Conservation (phyloP, 139 green algal species). For the Chlamydomonas asymmetrica region DNA sequence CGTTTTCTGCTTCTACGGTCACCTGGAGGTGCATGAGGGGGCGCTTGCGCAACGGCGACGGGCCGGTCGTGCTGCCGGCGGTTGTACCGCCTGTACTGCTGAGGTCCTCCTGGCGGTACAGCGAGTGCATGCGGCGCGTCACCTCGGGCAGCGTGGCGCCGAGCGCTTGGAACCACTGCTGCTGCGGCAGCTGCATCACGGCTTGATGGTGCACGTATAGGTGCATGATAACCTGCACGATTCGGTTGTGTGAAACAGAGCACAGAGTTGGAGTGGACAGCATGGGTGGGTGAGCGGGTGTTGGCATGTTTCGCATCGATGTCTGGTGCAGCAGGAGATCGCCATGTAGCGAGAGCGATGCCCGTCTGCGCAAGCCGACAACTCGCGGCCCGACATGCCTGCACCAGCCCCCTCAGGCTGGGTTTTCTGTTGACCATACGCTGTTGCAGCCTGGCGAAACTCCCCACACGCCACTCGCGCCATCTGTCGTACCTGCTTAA, state of each 20-base stretch:
- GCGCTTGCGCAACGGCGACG: neutral
- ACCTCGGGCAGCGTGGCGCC: neutral
- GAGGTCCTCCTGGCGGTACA: neutral
- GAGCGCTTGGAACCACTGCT: conserved; percentile 4
- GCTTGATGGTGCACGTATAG: neutral
- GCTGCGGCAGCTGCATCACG: neutral
- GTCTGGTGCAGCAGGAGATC: neutral
- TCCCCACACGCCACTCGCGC: neutral
- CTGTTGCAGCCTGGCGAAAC: neutral
- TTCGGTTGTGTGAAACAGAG: neutral
- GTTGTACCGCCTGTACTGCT: neutral
- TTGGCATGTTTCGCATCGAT: neutral
- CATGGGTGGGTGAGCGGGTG: neutral
- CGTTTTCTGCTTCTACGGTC: too few species aligned
- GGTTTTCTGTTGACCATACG: neutral
- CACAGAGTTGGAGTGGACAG: neutral
- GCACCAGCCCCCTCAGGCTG: neutral
- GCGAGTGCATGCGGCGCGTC: neutral
- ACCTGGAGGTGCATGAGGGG: neutral
- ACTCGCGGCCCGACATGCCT: neutral
- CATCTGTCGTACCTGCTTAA: conserved; percentile 24
- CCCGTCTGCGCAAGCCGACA: neutral
- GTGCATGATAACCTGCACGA: conserved; percentile 5
- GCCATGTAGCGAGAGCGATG: conserved; percentile 1
- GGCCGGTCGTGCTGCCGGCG: neutral